Base-by-base conservation (phyloP, 78 protist species). In the Dictyostelium purpureum region DNA sequence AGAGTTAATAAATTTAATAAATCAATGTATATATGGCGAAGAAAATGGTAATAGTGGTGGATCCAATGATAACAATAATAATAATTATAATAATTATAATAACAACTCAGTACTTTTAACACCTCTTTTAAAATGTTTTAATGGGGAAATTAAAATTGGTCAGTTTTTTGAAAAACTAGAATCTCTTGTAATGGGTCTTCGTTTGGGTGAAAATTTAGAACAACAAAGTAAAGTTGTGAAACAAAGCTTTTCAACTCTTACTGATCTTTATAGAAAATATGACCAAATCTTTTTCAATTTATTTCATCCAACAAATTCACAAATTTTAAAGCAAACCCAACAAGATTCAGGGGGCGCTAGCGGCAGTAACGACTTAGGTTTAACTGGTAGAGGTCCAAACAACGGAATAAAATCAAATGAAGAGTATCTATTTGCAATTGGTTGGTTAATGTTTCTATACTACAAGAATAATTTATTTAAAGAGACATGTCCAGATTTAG, bases 391-490 rank as follows among this genome's bases (percentile, higher is more conserved):
- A n/a, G n/a, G n/a, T n/a, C n/a, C n/a, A n/a, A n/a, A n/a, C n/a
- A n/a, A n/a, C n/a, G n/a, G n/a, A n/a, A n/a, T n/a, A n/a, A 40
- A 26, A 59, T 18, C 67, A 31, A 18, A 28, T 54, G 90, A 82
- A 26, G 79, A 82, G 42, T 56, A 85, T 59, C 54, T 85, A 52
- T 67, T 85, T 37, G 11, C 40, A 19, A 57, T 85, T 42, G 91
- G 91, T 12, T 85, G 91, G 91, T 45, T 73, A 40, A 37, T 85
- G 16, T 85, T 52, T 14, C 63, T 85, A 19, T 26, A 54, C 28
- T 85, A 81, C 40, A 85, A 85, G 63, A 56, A 71, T 43, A 70
- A 47, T 31, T 10, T 85, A 19, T 73, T 85, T 31, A 43, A 14
- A 4, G 40, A 70, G 11, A 38, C 31, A 7, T 31, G 69, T 28